Evolutionary conservation across 768 basidiomycete genomes (phyloP), one percentile per base, ranked within the genome.

Genomic region (Mycena galericulata): DNA sequence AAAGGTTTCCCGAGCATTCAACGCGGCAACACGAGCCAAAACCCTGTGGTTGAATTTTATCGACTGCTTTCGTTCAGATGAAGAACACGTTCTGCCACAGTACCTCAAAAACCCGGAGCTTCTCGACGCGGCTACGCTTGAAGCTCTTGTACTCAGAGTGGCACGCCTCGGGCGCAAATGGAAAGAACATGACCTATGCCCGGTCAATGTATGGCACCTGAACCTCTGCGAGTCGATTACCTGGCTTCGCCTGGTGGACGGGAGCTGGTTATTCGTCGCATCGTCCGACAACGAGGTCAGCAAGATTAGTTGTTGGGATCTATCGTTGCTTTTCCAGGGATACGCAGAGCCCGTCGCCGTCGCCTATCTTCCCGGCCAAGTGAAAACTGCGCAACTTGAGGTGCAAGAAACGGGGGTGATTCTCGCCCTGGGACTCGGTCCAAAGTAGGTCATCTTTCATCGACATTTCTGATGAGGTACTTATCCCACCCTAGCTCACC

Each of bases 301-400:
- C 38, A 63, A 54, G 32, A 36, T 71, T 20, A 62, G 55, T 27
- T 69, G 67, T 34, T 71, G 70, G 70, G 70, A 68, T 46, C 47
- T 71, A 0, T 58, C 47, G 1, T 40, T 38, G 29, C 3, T 68
- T 29, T 49, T 61, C 20, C 45, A 50, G 20, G 70, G 67, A 3
- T 40, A 6, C 27, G 11, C 24, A 5, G 53, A 54, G 17, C 67
- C 67, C 15, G 5, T 60, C 24, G 57, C 70, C 2, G 70, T 68
- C 38, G 62, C 61, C 14, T 68, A 50, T 38, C 58, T 71, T 3
- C 56, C 57, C 10, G 70, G 57, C 2, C 67, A 32, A 12, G 67
- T 68, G 3, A 56, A 58, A 27, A 64, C 62, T 12, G 67, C 45
- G 7, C 49, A 65, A 32, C 4, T 71, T 27, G 61, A 68, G 36